Evolutionary conservation across 306 rosid species (phyloP).

Genomic region (Vigna trinervia): DNA sequence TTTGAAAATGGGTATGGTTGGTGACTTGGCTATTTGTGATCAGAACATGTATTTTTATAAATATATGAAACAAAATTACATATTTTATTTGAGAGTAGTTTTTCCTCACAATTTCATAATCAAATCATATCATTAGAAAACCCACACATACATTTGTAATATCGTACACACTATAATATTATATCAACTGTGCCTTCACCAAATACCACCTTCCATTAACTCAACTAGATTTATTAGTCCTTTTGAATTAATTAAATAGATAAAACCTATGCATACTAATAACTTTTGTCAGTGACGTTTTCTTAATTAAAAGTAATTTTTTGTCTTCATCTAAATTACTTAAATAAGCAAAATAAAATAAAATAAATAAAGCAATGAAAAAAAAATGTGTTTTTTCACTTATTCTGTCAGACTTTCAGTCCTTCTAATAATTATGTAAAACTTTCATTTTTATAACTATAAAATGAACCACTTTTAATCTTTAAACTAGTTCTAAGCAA

Average conservation of each 20-base stretch:
- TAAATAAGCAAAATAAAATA: no score
- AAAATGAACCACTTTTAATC: no score
- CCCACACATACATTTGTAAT: background rate
- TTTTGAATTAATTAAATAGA: background rate
- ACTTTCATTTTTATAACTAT: no score
- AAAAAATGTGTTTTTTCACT: no score
- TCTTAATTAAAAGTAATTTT: no score
- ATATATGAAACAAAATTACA: background rate
- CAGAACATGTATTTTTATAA: slow-evolving; percentile 1
- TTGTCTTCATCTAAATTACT: no score
- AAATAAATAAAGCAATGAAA: no score
- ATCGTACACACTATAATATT: background rate
- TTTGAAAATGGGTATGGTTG: background rate
- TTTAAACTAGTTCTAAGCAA: no score
- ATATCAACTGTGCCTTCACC: slow-evolving; percentile 14
- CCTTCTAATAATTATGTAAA: no score
- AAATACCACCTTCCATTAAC: slow-evolving; percentile 6
- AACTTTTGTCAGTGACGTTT: no score
- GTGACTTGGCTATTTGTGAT: background rate
- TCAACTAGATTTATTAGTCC: background rate
- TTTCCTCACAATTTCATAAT: slow-evolving; percentile 8
- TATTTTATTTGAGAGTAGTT: background rate
- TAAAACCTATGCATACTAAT: background rate
- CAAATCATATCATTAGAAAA: slow-evolving; percentile 16
- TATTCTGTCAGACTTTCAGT: no score